Base-by-base conservation (phyloP, 306 rosid genomes). In the Dicorynia guianensis region DNA sequence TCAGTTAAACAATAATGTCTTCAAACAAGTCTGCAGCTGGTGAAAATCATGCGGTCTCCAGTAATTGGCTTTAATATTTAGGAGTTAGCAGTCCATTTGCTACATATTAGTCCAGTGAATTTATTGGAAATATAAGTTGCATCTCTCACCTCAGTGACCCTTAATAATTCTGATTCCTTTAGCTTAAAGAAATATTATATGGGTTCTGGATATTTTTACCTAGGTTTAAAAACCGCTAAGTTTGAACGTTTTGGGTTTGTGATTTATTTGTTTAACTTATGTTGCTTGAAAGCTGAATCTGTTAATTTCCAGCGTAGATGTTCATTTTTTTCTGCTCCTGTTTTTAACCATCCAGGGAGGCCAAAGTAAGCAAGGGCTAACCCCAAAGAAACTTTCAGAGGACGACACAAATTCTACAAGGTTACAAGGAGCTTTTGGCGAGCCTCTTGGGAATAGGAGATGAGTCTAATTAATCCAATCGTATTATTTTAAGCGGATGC, bases 351-450 rank as follows among this genome's bases (percentile, higher is more conserved):
- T 64, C 14, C 74, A 86, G 91, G 93, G 83, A 48, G 90, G 86
- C 84, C 97, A 94, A 80, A 72, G 71, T 62, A 90, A 87, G 88
- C 81, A 81, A 63, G 87, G 77, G 7, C 73, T 44, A 69, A 79
- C 87, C 55, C 80, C 74, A 8, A 91, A 81, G 91, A 85, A 84
- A 63, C 74, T 89, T 44, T 17, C 72, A 0, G 89, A 81, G 63
- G 87, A 82, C 65, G 81, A 69, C 56, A 55, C 11, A 70, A 75
- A 76, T 64, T 39, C 80, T n/a, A 13, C 80, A 59, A 76, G 71
- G 82, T 56, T 47, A 25, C 81, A 71, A n/a, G 82, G 76, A 53
- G 46, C 72, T 65, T 72, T 66, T 69, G 40, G 64, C 11, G 81
- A 78, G 62, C 80, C 79, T 53, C 73, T 9, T 25, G 63, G 78